Evolutionary conservation across 2,329 filamentous ascomycete genomes (phyloP).

Genomic region (Colletotrichum sp.): DNA sequence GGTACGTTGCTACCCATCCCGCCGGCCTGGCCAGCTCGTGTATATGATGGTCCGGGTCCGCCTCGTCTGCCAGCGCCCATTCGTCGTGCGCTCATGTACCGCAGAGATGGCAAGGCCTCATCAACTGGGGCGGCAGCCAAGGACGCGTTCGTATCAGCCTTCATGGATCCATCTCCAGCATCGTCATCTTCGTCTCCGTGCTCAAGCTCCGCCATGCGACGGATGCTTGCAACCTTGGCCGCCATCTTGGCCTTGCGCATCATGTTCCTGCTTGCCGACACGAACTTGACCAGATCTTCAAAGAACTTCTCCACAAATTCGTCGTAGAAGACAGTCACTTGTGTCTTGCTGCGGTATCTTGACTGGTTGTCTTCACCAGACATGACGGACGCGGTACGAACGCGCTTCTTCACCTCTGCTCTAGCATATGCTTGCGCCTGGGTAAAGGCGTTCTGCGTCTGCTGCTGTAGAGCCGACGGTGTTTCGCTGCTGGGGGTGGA

Average conservation of each 20-base stretch:
- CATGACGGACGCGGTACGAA: slow-evolving; percentile 56
- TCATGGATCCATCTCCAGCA: slow-evolving; percentile 31
- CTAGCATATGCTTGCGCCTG: slow-evolving; percentile 51
- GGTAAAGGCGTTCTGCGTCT: slow-evolving; percentile 50
- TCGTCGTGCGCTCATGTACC: slow-evolving; percentile 44
- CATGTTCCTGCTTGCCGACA: slow-evolving; percentile 80
- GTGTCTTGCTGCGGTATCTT: slow-evolving; percentile 72
- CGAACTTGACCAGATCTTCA: slow-evolving; percentile 80
- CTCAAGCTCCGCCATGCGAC: slow-evolving; percentile 63
- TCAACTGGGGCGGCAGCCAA: slow-evolving; percentile 9
- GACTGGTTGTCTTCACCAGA: slow-evolving; percentile 53
- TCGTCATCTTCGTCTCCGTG: slow-evolving; percentile 44
- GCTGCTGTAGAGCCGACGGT: slow-evolving; percentile 39
- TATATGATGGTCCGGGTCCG: slow-evolving; percentile 23
- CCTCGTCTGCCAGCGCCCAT: slow-evolving; percentile 27
- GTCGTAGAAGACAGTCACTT: slow-evolving; percentile 93
- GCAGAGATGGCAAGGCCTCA: slow-evolving; percentile 41
- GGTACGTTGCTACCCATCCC: slow-evolving; percentile 23
- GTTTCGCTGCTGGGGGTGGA: slow-evolving; percentile 39
- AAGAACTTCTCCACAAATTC: slow-evolving; percentile 84
- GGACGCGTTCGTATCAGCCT: neutral
- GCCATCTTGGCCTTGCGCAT: slow-evolving; percentile 90
- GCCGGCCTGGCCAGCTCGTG: slow-evolving; percentile 16
- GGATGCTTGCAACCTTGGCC: slow-evolving; percentile 72
- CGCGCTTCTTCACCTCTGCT: slow-evolving; percentile 54